Base-by-base conservation (phyloP, 176 grass and related monocot species). In the Paspalum notatum region DNA sequence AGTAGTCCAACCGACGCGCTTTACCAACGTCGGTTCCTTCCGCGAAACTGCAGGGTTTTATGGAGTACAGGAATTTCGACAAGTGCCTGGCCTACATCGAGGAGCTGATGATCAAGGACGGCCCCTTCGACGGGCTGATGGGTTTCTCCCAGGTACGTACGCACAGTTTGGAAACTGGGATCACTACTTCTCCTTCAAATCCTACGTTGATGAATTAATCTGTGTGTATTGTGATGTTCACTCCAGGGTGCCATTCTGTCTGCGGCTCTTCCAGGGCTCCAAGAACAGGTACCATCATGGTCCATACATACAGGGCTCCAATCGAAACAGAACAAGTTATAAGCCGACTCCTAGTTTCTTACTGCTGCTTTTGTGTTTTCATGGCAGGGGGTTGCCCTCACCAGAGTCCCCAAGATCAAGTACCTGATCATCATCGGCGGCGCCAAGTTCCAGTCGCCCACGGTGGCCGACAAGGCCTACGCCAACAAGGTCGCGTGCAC, bases 41-140 rank as follows among this genome's bases (percentile, higher is more conserved):
- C 2, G 21, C 24, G 22, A 24, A 20, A 42, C n/a, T n/a, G n/a
- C 74, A 98, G 95, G 13, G 12, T 16, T 98, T 95, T 66, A 71
- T 25, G 24, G 86, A 93, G 57, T 98, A 98, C 57, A 84, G 44
- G 83, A 98, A 95, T 76, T 84, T 95, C 16, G 88, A 95, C 73
- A 20, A 95, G 73, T 98, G 92, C 58, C 68, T 95, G 17, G 84
- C 74, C 5, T 95, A 93, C 87, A 95, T 98, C 60, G 96, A 98
- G 58, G 92, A 95, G 18, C 67, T 95, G 11, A 93, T 98, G 82
- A 91, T 98, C 26, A 82, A 81, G 26, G 81, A 93, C 25, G 96
- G 92, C 0, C 96, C 96, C 18, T 93, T 98, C 44, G 96, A 98
- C 58, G 96, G 96, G 1, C 18, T 98, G 53, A 90, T 98, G 90